Evolutionary conservation across 805 yeast species (phyloP).

Genomic region (Kluyveromyces starmeri): DNA sequence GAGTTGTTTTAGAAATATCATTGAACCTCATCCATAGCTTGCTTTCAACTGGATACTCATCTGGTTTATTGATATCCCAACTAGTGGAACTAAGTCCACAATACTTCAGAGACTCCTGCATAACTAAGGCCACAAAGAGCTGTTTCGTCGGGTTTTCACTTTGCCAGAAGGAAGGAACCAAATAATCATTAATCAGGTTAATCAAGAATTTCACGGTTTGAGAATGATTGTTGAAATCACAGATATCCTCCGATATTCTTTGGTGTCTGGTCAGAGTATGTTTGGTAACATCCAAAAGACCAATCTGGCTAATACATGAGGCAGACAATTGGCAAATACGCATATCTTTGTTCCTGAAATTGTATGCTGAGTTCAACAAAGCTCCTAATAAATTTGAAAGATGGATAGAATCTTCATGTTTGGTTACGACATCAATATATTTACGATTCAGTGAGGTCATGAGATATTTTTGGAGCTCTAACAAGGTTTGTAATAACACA

Average conservation of each 20-base stretch:
- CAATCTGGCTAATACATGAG: constrained; percentile 63
- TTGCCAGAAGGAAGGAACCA: constrained; percentile 85
- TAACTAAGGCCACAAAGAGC: constrained; percentile 72
- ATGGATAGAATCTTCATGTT: constrained; percentile 24
- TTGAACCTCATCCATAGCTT: constrained; percentile 54
- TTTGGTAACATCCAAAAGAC: constrained; percentile 61
- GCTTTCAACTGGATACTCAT: constrained; percentile 23
- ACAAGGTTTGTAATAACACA: constrained; percentile 64
- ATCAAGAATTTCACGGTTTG: constrained; percentile 62
- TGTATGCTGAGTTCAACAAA: constrained; percentile 47
- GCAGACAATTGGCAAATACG: constrained; percentile 54
- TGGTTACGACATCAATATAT: constrained; percentile 36
- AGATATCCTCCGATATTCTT: constrained; percentile 37
- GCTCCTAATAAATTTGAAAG: constrained; percentile 43
- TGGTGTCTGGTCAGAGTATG: constrained; percentile 33
- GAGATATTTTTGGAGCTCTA: constrained; percentile 47
- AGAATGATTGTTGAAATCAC: constrained; percentile 49
- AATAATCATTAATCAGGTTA: constrained; percentile 52
- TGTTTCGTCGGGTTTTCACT: constrained; percentile 83
- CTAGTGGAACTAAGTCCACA: constrained; percentile 39
- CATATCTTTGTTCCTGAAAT: constrained; percentile 39
- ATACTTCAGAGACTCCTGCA: constrained; percentile 74
- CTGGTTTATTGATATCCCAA: constrained; percentile 24
- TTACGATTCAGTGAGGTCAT: constrained; percentile 32
- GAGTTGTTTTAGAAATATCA: constrained; percentile 59